Evolutionary conservation across 176 grass and related monocot genomes (phyloP).

Genomic region (Juncus effusus): DNA sequence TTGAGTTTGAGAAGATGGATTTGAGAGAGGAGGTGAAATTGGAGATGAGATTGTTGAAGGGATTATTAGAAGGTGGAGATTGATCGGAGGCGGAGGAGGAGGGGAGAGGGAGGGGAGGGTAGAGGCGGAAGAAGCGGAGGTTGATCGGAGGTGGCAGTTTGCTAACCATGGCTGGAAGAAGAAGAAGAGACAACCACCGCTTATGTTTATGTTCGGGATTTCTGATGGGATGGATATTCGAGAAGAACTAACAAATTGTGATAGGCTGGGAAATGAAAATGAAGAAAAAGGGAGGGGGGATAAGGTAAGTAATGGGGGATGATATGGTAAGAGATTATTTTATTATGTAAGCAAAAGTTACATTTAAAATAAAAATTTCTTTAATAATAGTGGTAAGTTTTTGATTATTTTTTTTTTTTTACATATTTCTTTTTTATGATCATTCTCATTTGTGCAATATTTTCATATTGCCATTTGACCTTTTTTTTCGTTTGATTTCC

Average conservation of each 20-base stretch:
- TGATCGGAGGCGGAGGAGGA: slow-evolving; percentile 33
- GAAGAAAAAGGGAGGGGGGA: not conserved
- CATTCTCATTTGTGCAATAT: too few relatives aligned
- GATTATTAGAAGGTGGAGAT: slow-evolving; percentile 10
- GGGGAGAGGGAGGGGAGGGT: slow-evolving; percentile 41
- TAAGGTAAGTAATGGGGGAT: not conserved
- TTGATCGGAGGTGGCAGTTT: slow-evolving; percentile 14
- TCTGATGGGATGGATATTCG: not conserved
- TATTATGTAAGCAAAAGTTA: too few relatives aligned
- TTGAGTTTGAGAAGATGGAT: not conserved
- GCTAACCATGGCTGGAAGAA: slow-evolving; percentile 13
- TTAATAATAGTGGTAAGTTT: too few relatives aligned
- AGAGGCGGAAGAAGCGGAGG: slow-evolving; percentile 29
- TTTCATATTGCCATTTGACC: too few relatives aligned
- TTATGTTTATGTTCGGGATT: not conserved
- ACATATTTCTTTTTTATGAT: too few relatives aligned
- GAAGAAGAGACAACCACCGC: not conserved
- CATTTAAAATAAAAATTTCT: too few relatives aligned
- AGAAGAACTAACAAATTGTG: not conserved
- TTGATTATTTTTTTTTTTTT: too few relatives aligned
- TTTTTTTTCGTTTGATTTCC: too few relatives aligned
- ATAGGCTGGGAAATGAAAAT: not conserved
- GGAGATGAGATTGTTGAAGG: slow-evolving; percentile 42
- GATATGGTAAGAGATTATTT: too few relatives aligned
- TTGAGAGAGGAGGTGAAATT: slow-evolving; percentile 22